Evolutionary conservation across 2,329 filamentous ascomycete species (phyloP).

Genomic region (Talaromyces rugulosus): DNA sequence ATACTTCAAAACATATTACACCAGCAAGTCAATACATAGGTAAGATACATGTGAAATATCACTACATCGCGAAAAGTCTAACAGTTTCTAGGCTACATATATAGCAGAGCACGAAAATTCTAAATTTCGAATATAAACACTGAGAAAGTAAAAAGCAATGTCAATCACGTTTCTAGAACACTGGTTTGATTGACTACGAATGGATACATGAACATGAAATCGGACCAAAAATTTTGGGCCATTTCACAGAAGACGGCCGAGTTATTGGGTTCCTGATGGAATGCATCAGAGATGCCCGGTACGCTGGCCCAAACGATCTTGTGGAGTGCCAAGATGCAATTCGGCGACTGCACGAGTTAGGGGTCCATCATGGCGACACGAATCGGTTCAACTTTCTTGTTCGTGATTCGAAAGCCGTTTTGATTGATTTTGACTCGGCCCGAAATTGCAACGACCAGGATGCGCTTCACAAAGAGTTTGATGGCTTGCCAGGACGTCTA

Average conservation of each 20-base stretch:
- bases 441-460: conserved; percentile 19
- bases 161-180: no score
- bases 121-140: no score
- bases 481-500: conserved; percentile 14
- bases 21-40: no score
- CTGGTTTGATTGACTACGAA: conserved; percentile 35
- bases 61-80: no score
- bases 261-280: conserved; percentile 40
- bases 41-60: no score
- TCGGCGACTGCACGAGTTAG: conserved; percentile 21
- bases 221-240: conserved; percentile 36
- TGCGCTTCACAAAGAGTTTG: conserved; percentile 16
- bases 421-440: conserved; percentile 28
- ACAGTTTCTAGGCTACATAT: no score
- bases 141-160: no score
- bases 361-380: conserved; percentile 23
- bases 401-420: conserved; percentile 14
- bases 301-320: conserved; percentile 21
- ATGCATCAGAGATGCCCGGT: conserved; percentile 19
- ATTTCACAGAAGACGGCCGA: conserved; percentile 34
- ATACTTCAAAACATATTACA: no score
- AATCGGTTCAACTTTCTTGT: conserved; percentile 28
- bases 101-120: no score
- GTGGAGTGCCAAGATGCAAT: conserved; percentile 17
- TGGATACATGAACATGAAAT: conserved; percentile 32